These are phyloP conservation scores for Zygosaccharomyces pseudobailii DNA, from an alignment of 1,139 yeast genomes.

Conservation along the genomic window DNA sequence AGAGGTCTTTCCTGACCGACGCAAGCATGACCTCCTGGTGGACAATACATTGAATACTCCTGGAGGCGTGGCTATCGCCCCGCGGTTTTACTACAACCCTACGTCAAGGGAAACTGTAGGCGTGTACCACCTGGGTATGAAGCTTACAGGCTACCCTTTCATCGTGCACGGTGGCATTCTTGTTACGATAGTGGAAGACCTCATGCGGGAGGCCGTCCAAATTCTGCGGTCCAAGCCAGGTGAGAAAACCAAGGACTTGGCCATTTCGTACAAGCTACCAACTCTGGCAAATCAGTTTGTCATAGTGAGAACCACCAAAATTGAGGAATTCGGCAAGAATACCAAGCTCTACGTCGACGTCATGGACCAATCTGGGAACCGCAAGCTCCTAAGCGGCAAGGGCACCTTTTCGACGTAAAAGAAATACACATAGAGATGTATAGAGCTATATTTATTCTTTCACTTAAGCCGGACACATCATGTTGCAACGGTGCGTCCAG, in stretches of 20 bases:
- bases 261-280: conserved; percentile 55
- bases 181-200: conserved; percentile 77
- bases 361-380: conserved; percentile 41
- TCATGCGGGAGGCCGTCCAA: conserved; percentile 41
- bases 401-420: conserved; percentile 33
- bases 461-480: neutral
- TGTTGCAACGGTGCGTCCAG: conserved; percentile 13
- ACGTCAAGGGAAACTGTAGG: conserved; percentile 57
- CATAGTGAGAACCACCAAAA: conserved; percentile 50
- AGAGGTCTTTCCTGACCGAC: conserved; percentile 29
- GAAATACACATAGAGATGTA: neutral
- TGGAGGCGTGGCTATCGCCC: conserved; percentile 75
- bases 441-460: conserved; percentile 1
- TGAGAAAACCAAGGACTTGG: conserved; percentile 27
- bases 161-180: conserved; percentile 86
- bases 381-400: conserved; percentile 42
- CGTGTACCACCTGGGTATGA: conserved; percentile 72
- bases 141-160: conserved; percentile 81
- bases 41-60: conserved; percentile 48
- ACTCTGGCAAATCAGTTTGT: conserved; percentile 78
- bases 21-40: conserved; percentile 32
- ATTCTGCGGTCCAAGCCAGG: conserved; percentile 30
- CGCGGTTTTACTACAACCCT: conserved; percentile 61
- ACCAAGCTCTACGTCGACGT: conserved; percentile 38
- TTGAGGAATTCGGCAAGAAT: conserved; percentile 34